phyloP scores from a whole-genome alignment of 179 eudicot species.

The Silene noctiflora region DNA sequence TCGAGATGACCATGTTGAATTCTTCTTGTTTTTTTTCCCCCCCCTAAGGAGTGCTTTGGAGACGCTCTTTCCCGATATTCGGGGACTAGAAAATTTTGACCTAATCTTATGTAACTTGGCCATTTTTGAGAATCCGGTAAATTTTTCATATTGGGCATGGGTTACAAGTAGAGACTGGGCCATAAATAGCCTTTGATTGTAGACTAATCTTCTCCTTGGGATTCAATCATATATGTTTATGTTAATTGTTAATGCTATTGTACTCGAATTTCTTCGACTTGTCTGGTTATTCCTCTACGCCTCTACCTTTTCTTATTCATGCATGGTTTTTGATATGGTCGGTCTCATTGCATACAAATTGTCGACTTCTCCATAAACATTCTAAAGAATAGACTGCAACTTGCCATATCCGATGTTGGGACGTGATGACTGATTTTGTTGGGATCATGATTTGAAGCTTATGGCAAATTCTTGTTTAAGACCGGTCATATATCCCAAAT shows the following conservation, averaged over 20 bases:
- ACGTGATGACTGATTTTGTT: too few relatives aligned
- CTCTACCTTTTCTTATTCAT: neutral
- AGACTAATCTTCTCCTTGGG: slow-evolving; percentile 26
- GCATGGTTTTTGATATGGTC: too few relatives aligned
- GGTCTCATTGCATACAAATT: too few relatives aligned
- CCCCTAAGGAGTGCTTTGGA: slow-evolving; percentile 15
- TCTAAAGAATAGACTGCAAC: too few relatives aligned
- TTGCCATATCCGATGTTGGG: too few relatives aligned
- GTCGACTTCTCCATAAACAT: too few relatives aligned
- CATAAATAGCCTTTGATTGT: slow-evolving; percentile 18
- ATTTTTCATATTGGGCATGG: slow-evolving; percentile 32
- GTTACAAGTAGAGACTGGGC: slow-evolving; percentile 30
- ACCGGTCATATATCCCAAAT: too few relatives aligned
- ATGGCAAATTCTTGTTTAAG: too few relatives aligned
- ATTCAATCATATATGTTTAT: slow-evolving; percentile 19
- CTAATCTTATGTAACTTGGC: slow-evolving; percentile 36
- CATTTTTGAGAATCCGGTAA: slow-evolving; percentile 39
- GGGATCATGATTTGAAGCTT: neutral
- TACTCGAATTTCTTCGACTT: neutral
- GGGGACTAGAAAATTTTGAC: slow-evolving; percentile 32
- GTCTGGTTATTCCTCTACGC: neutral
- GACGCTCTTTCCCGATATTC: slow-evolving; percentile 24
- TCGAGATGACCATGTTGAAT: slow-evolving; percentile 27
- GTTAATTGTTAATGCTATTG: slow-evolving; percentile 20
- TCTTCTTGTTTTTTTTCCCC: slow-evolving; percentile 12